These are phyloP conservation scores for Aurinia saxatilis DNA, from an alignment of 345 rosid species.

Conservation along the genomic window DNA sequence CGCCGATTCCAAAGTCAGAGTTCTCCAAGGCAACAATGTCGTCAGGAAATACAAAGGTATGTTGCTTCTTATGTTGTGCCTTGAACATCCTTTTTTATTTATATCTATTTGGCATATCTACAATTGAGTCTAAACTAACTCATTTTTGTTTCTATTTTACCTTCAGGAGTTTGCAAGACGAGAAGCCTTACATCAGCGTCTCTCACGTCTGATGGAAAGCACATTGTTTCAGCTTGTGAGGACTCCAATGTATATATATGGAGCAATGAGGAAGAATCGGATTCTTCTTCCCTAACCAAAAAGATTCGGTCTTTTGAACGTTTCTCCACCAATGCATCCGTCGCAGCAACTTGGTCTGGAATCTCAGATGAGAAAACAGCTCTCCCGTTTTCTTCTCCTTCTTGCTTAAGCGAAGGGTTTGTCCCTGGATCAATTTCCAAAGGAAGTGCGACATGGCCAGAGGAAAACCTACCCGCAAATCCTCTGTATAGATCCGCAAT, in stretches of 20 bases:
- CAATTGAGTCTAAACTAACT: background rate
- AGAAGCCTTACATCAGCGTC: constrained; percentile 58
- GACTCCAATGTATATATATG: constrained; percentile 73
- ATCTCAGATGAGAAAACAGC: constrained; percentile 23
- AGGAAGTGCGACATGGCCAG: constrained; percentile 62
- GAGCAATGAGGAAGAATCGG: constrained; percentile 37
- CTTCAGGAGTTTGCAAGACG: constrained; percentile 39
- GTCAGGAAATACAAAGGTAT: constrained; percentile 66
- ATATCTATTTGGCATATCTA: background rate
- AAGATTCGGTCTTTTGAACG: constrained; percentile 59
- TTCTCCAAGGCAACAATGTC: constrained; percentile 61
- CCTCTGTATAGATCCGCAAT: constrained; percentile 30
- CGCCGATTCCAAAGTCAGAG: constrained; percentile 78
- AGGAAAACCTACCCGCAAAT: constrained; percentile 53
- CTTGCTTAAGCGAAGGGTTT: constrained; percentile 50
- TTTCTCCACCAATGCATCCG: constrained; percentile 65
- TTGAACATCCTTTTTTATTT: background rate
- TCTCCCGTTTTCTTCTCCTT: constrained; percentile 41
- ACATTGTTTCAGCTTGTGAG: constrained; percentile 68
- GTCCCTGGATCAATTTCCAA: constrained; percentile 38
- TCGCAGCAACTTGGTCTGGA: constrained; percentile 82
- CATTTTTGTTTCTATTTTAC: background rate
- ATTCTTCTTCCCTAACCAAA: constrained; percentile 30
- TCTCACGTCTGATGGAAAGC: constrained; percentile 71
- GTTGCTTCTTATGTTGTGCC: background rate